Percentiles rank a stretch among this genome's conserved stretches.
These are phyloP conservation scores for Aspergillus mulundensis DNA, from an alignment of 495 filamentous ascomycete species.

Conservation along the genomic window DNA sequence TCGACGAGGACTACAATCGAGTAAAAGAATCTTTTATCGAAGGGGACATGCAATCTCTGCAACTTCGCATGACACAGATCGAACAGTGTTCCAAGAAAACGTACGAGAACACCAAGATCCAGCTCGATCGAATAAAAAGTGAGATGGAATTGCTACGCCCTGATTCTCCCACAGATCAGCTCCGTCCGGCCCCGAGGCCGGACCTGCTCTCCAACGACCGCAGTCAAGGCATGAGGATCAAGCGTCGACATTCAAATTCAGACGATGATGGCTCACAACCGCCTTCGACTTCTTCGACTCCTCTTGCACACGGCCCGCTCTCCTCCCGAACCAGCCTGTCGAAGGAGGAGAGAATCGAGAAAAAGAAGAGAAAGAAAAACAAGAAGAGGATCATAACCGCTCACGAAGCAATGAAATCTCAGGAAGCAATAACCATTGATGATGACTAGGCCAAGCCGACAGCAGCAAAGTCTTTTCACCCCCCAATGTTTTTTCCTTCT, in stretches of 20 bases:
- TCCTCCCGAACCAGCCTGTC: background rate
- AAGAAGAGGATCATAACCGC: no score
- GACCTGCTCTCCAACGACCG: background rate
- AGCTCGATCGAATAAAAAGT: background rate
- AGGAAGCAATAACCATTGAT: background rate
- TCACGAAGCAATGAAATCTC: background rate
- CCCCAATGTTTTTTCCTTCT: background rate
- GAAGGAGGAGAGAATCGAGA: constrained; percentile 12
- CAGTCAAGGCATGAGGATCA: background rate
- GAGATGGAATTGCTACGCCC: background rate
- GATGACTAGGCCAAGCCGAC: background rate
- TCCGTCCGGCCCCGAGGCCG: background rate
- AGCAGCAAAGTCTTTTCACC: background rate
- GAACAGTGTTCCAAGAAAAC: background rate
- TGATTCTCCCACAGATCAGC: background rate
- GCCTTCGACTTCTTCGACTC: background rate
- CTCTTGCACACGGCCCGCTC: background rate
- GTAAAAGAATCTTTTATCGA: background rate
- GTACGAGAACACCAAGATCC: constrained; percentile 4
- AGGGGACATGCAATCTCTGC: background rate
- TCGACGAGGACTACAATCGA: background rate
- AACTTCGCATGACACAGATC: background rate
- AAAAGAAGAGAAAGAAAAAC: constrained; percentile 13
- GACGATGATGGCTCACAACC: constrained; percentile 12
- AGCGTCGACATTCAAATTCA: constrained; percentile 1